Evolutionary conservation across 2,329 filamentous ascomycete genomes (phyloP), one percentile per base, ranked within the genome.

Genomic region (Thermomyces lanuginosus): DNA sequence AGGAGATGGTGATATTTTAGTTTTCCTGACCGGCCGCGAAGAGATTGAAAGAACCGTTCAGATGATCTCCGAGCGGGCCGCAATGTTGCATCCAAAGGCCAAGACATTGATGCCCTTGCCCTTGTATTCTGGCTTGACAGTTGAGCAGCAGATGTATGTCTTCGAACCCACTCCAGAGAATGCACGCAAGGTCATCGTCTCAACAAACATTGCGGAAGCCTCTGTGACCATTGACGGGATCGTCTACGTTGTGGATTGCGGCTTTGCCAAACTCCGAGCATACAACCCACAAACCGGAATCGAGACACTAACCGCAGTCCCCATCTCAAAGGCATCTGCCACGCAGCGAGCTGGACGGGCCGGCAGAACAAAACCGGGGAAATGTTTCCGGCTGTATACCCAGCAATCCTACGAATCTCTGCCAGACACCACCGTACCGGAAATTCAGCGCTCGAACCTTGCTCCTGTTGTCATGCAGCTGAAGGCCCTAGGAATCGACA

Each of bases 151-250:
- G 46, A 86, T 92, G 72, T 84, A 84, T 38, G 77, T 95, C 21
- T 95, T 95, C 46, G 82, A 92, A 41, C 72, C 77, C 28, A 61
- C 83, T 2, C 72, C 80, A 0, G 73, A 80, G 34, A 76, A 84
- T 32, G 84, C 75, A 1, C 69, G 89, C 21, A 95, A 95, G 47
- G 78, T 93, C 20, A 79, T 98, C 18, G 75, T 93, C 38, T 77
- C 81, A 3, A 95, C 89, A 32, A 95, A 95, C 47, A 93, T 95
- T 37, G 83, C 89, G 8, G 89, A 98, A 58, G 86, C 89, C 4
- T 92, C 82, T 2, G 77, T 98, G 22, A 95, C 89, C 9, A 91
- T 95, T 30, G 76, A 89, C 28, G 83, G 82, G 2, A 84, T 95
- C 33, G 74, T 83, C 29, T 92, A 81, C 44, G 86, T 98, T 4